Percentiles rank a stretch among this genome's conserved stretches.
These are phyloP conservation scores for Lagenidium giganteum DNA, from an alignment of 352 stramenopile genomes.

Conservation along the genomic window DNA sequence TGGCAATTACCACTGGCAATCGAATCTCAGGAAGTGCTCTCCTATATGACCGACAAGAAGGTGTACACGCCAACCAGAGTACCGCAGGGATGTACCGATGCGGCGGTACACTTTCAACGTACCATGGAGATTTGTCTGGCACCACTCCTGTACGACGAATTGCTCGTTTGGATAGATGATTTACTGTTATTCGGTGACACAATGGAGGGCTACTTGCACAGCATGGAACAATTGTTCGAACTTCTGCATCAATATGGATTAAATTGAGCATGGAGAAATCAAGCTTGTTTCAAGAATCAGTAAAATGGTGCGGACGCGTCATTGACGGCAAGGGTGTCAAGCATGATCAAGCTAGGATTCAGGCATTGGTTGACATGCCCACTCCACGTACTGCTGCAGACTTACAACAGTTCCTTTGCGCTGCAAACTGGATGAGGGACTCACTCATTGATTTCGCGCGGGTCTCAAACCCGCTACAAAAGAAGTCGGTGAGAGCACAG, in stretches of 20 bases:
- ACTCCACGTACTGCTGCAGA: constrained; percentile 9
- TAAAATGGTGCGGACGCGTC: constrained; percentile 14
- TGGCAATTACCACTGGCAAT: background rate
- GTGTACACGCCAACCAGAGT: constrained; percentile 15
- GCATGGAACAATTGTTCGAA: constrained; percentile 13
- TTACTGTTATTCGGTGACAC: constrained; percentile 15
- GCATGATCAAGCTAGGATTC: constrained; percentile 1
- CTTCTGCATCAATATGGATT: constrained; percentile 10
- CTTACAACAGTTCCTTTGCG: constrained; percentile 8
- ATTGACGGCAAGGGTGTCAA: too few species aligned
- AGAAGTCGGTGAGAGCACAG: background rate
- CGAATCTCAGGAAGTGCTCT: constrained; percentile 7
- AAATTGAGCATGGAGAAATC: constrained; percentile 14
- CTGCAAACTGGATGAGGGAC: too few species aligned
- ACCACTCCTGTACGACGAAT: constrained; percentile 1
- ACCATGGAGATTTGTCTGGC: constrained; percentile 1
- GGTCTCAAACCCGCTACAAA: constrained; percentile 7
- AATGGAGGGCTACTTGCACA: constrained; percentile 11
- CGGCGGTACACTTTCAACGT: constrained; percentile 2
- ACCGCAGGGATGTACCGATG: constrained; percentile 3
- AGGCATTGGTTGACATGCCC: constrained; percentile 7
- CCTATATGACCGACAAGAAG: constrained; percentile 17
- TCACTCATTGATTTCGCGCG: too few species aligned
- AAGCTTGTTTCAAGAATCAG: constrained; percentile 8
- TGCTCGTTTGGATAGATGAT: constrained; percentile 23